Conservation (phyloP, 1,284 basidiomycete genomes). For the Leucoagaricus sp. region DNA sequence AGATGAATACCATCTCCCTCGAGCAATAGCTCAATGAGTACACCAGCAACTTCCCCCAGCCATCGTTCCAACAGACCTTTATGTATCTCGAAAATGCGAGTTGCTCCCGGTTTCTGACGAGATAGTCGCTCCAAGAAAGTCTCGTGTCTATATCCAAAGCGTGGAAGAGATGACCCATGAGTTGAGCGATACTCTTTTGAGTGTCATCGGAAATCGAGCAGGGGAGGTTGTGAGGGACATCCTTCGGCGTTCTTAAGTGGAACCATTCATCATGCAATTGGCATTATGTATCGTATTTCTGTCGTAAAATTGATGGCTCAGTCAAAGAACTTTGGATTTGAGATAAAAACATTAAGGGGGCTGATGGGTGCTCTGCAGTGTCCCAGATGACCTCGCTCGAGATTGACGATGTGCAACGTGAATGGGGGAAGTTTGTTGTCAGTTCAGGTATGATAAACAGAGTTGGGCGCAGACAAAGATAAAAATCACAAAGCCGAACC, state of each 20-base stretch:
- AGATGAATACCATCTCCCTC: conserved; percentile 14
- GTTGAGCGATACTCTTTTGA: conserved; percentile 57
- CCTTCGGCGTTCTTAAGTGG: background rate
- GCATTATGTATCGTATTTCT: too few relatives aligned
- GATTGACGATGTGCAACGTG: background rate
- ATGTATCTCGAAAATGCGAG: conserved; percentile 48
- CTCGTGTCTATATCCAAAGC: conserved; percentile 55
- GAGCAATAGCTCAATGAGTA: conserved; percentile 20
- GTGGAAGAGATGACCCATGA: conserved; percentile 60
- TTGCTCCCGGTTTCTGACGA: conserved; percentile 22
- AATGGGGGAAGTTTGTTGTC: background rate
- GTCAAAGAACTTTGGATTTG: too few relatives aligned
- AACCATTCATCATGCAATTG: background rate
- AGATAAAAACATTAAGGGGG: too few relatives aligned
- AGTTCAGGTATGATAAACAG: background rate
- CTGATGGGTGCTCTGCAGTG: too few relatives aligned
- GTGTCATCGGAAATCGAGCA: conserved; percentile 49
- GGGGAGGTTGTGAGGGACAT: conserved; percentile 50
- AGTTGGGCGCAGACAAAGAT: background rate
- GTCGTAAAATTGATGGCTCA: too few relatives aligned
- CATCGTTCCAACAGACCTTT: conserved; percentile 32
- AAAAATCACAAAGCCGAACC: too few relatives aligned
- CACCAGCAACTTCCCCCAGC: conserved; percentile 32
- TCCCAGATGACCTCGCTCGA: too few relatives aligned
- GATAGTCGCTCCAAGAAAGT: conserved; percentile 17